A percentile compares a stretch with the other conserved stretches of the same genome.
These are phyloP conservation scores for Xylaria sp. DNA, from an alignment of 2,329 filamentous ascomycete species.

Conservation along the genomic window DNA sequence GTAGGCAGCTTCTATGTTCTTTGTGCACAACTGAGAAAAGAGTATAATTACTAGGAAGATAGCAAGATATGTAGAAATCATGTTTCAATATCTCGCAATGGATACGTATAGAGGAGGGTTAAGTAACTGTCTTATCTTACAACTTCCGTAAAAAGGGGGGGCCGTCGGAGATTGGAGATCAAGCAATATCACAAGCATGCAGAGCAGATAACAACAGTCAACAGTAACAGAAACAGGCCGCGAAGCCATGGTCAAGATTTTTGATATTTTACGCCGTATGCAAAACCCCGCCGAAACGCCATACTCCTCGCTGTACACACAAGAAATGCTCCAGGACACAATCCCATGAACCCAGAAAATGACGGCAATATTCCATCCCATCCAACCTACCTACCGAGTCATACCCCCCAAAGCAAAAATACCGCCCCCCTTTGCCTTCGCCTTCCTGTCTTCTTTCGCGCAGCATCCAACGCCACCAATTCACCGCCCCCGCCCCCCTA, in stretches of 20 bases:
- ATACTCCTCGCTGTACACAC: constrained; percentile 36
- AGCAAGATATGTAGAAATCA: not conserved
- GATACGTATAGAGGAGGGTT: not conserved
- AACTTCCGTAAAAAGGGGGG: not conserved
- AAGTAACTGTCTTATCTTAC: too few species aligned
- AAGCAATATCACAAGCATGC: not conserved
- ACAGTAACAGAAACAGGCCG: constrained; percentile 6
- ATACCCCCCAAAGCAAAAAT: not conserved
- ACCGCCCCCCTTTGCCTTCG: not conserved
- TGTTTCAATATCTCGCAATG: not conserved
- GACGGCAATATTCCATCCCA: constrained; percentile 7
- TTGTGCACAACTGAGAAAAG: not conserved
- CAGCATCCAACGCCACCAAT: not conserved
- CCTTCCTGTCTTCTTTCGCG: not conserved
- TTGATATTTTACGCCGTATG: constrained; percentile 21
- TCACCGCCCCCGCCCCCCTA: not conserved
- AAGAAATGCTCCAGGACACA: constrained; percentile 25
- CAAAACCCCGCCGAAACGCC: constrained; percentile 28
- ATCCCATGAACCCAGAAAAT: constrained; percentile 15
- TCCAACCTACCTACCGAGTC: not conserved
- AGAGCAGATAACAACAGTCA: too few species aligned
- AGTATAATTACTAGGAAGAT: too few species aligned
- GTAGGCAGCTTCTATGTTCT: too few species aligned
- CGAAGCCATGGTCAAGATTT: constrained; percentile 13
- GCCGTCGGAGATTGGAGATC: not conserved